These are phyloP conservation scores for Brassica nigra DNA, from an alignment of 345 rosid species.

Conservation along the genomic window DNA sequence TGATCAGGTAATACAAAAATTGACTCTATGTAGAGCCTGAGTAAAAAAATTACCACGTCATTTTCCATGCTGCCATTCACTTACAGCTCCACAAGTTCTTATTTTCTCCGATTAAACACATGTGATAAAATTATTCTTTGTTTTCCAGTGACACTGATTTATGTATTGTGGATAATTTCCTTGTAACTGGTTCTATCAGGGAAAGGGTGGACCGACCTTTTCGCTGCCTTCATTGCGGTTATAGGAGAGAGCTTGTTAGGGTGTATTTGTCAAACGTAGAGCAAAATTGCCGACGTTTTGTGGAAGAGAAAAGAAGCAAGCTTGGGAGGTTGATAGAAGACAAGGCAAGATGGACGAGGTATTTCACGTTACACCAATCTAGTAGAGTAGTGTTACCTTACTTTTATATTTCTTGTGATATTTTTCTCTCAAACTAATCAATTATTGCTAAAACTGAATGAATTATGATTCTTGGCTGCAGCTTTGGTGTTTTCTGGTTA, in stretches of 20 bases:
- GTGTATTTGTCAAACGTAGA: constrained; percentile 91
- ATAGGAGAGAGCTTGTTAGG: constrained; percentile 94
- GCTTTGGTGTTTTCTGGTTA: constrained; percentile 87
- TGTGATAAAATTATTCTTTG: background rate
- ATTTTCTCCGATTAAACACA: background rate
- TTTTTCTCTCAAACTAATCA: constrained; percentile 26
- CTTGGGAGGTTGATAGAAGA: constrained; percentile 84
- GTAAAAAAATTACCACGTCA: background rate
- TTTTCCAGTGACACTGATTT: constrained; percentile 4
- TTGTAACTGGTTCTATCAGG: constrained; percentile 46
- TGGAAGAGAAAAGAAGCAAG: constrained; percentile 86
- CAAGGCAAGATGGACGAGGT: constrained; percentile 96
- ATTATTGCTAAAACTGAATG: constrained; percentile 9
- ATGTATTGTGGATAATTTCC: constrained; percentile 7
- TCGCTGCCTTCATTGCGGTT: constrained; percentile 89
- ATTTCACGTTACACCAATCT: constrained; percentile 35
- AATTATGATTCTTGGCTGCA: constrained; percentile 47
- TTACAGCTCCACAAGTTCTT: constrained; percentile 9
- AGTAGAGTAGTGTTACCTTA: constrained; percentile 32
- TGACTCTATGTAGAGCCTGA: constrained; percentile 4
- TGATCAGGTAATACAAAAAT: constrained; percentile 63
- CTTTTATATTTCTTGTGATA: constrained; percentile 22
- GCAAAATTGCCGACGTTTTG: constrained; percentile 81
- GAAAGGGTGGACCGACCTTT: constrained; percentile 93
- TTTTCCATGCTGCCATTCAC: constrained; percentile 11